Evolutionary conservation across 352 stramenopile species (phyloP).

Genomic region (Globisporangium carolinianum): DNA sequence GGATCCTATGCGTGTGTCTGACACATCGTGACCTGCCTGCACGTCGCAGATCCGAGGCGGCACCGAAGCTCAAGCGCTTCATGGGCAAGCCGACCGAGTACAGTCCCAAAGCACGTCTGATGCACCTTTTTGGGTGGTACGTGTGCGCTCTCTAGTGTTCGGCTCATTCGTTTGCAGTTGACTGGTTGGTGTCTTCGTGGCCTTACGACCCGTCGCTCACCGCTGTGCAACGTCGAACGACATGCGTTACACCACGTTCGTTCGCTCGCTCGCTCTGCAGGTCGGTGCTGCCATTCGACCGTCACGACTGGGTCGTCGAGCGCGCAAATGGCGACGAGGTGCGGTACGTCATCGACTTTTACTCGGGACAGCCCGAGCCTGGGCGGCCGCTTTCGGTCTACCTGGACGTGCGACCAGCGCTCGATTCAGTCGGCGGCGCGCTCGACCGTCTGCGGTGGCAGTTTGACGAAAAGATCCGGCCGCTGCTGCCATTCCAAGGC

Average conservation of each 20-base stretch:
- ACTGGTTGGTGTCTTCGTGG: too few species aligned
- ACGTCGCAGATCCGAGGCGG: conserved; percentile 18
- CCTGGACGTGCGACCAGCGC: conserved; percentile 94
- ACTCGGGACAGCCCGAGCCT: conserved; percentile 88
- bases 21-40: not conserved
- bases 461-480: conserved; percentile 67
- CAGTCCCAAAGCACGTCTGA: conserved; percentile 91
- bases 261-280: conserved; percentile 9
- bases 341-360: conserved; percentile 99
- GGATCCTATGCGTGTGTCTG: not conserved
- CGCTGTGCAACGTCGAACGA: too few species aligned
- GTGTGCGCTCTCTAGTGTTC: conserved; percentile 10
- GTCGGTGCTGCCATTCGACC: conserved; percentile 94
- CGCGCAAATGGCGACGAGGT: conserved; percentile 83
- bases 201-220: too few species aligned
- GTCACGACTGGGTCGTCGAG: conserved; percentile 98
- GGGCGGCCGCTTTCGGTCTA: conserved; percentile 88
- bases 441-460: conserved; percentile 78
- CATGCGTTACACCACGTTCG: too few species aligned
- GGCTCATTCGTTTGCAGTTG: too few species aligned
- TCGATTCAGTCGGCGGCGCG: conserved; percentile 86
- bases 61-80: conserved; percentile 92
- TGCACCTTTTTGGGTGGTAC: conserved; percentile 77
- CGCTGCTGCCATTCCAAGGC: conserved; percentile 66
- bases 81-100: conserved; percentile 93